A percentile compares a stretch with the other conserved stretches of the same genome.
These are phyloP conservation scores for Penicillium griseofulvum DNA, from an alignment of 2,329 filamentous ascomycete species.

Conservation along the genomic window DNA sequence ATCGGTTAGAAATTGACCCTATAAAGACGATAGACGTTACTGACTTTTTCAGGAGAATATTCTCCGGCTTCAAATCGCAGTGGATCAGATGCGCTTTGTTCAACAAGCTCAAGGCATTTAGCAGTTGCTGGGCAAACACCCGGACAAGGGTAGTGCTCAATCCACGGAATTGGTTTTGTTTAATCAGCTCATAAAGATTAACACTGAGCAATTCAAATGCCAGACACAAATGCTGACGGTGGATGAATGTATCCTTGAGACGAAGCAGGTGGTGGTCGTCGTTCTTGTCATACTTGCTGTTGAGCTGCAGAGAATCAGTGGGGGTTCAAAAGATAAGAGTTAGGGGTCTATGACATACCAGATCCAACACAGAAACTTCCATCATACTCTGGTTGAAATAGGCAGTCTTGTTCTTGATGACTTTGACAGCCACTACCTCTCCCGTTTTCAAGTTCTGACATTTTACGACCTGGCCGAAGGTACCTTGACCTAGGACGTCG, in stretches of 20 bases:
- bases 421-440: slow-evolving; percentile 97
- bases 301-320: slow-evolving; percentile 62
- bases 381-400: slow-evolving; percentile 99
- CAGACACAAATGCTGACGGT: slow-evolving; percentile 91
- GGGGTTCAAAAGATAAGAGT: neutral
- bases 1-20: neutral
- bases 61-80: slow-evolving; percentile 97
- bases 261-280: slow-evolving; percentile 95
- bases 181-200: slow-evolving; percentile 97
- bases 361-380: slow-evolving; percentile 95
- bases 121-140: slow-evolving; percentile 93
- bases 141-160: slow-evolving; percentile 94
- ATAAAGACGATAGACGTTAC: slow-evolving; percentile 21
- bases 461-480: slow-evolving; percentile 97
- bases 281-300: slow-evolving; percentile 98
- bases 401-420: slow-evolving; percentile 97
- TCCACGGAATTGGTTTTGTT: slow-evolving; percentile 98
- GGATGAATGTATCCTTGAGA: slow-evolving; percentile 96
- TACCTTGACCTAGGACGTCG: slow-evolving; percentile 94
- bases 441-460: slow-evolving; percentile 98
- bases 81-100: slow-evolving; percentile 97
- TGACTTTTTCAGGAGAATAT: slow-evolving; percentile 92
- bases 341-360: slow-evolving; percentile 58
- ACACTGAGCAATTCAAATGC: slow-evolving; percentile 96
- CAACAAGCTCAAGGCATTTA: slow-evolving; percentile 85